Evolutionary conservation across 495 filamentous ascomycete genomes (phyloP), one percentile per base, ranked within the genome.

Genomic region (Penicillium lagena): DNA sequence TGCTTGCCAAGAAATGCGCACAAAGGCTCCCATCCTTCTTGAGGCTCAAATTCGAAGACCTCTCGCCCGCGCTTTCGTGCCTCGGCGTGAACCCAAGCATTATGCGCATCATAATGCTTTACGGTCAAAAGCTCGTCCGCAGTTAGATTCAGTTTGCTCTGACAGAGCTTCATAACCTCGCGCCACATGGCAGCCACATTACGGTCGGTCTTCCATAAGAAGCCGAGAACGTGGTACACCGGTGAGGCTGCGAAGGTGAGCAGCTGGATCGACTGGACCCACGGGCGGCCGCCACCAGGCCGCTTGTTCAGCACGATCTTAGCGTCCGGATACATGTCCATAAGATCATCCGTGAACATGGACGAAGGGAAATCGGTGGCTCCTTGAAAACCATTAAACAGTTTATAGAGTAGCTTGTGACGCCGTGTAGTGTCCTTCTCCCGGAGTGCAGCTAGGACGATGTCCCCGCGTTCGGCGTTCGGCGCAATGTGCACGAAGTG

Each of bases 281-380:
- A 62, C 34, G 12, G 22, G 13, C 7, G 43, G 29, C 27, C 56
- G 37, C 37, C 49, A 15, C 37, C 46, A 35, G 41, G 36, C 15
- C 60, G 52, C 39, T 54, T 49, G 40, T 63, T 63, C 11, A 63
- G 52, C 13, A 66, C 42, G 32, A 66, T 45, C 28, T 51, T 51
- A 4, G 60, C 58, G 29, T 62, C 52, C 10, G 62, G 60, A 17
- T 62, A 66, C 55, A 66, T 63, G 34, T 62, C 62, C 55, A 66
- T 63, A 4, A 62, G 44, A 35, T 63, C 58, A 9, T 63, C 60
- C 9, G 52, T 40, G 42, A 63, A 54, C 28, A 50, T 30, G 14
- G 48, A 36, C 9, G 48, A 49, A n/a, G 60, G 54, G 13, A 60
- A 51, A 15, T 64, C 56, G 27, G 37, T 35, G 1, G 49, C 47